phyloP scores from a whole-genome alignment of 176 grass and related monocot genomes.

The Rhynchospora pubera region DNA sequence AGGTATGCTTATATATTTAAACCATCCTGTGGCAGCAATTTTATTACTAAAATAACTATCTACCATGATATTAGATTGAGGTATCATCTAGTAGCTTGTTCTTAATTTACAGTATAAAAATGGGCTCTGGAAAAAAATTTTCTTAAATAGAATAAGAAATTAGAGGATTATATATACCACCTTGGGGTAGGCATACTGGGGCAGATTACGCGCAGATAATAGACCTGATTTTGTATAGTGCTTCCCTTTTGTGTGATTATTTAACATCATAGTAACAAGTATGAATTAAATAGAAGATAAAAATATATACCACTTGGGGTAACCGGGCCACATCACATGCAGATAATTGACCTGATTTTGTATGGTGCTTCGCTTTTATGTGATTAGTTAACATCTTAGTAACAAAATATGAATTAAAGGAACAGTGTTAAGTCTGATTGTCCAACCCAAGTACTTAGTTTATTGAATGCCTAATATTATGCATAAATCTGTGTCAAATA shows the following conservation, averaged over 20 bases:
- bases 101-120: not conserved
- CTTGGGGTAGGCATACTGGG: not conserved
- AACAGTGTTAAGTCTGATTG: not conserved
- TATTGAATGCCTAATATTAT: not conserved
- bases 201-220: not conserved
- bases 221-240: not conserved
- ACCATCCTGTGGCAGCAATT: not conserved
- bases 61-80: not conserved
- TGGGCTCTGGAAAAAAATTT: not conserved
- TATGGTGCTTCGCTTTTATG: not conserved
- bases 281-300: not conserved
- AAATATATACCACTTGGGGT: not conserved
- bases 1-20: conserved; percentile 29
- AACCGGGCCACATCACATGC: not conserved
- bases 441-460: not conserved
- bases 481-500: not conserved
- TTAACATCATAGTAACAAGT: not conserved
- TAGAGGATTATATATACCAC: not conserved
- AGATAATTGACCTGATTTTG: not conserved
- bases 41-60: not conserved
- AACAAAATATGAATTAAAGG: not conserved
- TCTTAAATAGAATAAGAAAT: not conserved
- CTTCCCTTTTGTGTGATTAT: not conserved
- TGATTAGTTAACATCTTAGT: not conserved
- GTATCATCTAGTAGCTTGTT: not conserved